These are phyloP conservation scores for Fusarium guadeloupense DNA, from an alignment of 2,329 filamentous ascomycete genomes.

Conservation along the genomic window DNA sequence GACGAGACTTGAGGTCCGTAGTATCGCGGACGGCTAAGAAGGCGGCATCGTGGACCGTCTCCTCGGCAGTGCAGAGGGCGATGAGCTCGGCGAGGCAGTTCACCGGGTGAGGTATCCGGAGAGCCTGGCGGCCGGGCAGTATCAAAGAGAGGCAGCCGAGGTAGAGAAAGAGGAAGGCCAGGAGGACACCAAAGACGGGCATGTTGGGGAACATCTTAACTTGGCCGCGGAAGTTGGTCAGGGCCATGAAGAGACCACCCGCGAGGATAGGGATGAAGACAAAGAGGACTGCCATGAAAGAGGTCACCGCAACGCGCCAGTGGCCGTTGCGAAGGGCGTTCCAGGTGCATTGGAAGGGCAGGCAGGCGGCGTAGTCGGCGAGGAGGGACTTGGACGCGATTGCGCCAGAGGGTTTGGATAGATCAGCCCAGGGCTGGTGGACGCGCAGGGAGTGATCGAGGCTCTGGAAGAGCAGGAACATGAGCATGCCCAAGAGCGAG, in stretches of 20 bases:
- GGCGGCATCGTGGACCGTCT: slow-evolving; percentile 74
- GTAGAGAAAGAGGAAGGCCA: slow-evolving; percentile 77
- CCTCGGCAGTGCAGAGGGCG: slow-evolving; percentile 78
- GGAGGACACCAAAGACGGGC: slow-evolving; percentile 76
- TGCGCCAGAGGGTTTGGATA: slow-evolving; percentile 66
- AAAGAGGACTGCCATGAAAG: slow-evolving; percentile 67
- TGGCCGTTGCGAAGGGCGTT: slow-evolving; percentile 69
- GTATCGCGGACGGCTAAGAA: slow-evolving; percentile 76
- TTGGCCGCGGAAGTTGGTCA: slow-evolving; percentile 62
- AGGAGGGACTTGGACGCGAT: slow-evolving; percentile 71
- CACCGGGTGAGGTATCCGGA: slow-evolving; percentile 77
- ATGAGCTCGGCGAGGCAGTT: slow-evolving; percentile 79
- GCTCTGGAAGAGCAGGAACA: slow-evolving; percentile 73
- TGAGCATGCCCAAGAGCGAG: slow-evolving; percentile 70
- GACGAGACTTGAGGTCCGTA: slow-evolving; percentile 71
- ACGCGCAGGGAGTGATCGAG: slow-evolving; percentile 73
- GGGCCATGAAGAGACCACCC: slow-evolving; percentile 77
- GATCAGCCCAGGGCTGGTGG: slow-evolving; percentile 74
- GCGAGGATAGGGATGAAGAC: slow-evolving; percentile 72
- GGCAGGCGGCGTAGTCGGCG: slow-evolving; percentile 73
- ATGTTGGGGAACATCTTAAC: slow-evolving; percentile 78
- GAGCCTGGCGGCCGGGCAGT: slow-evolving; percentile 67
- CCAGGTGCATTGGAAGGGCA: slow-evolving; percentile 68
- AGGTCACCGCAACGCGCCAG: slow-evolving; percentile 70
- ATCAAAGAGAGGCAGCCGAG: slow-evolving; percentile 69